Percentiles rank a stretch among this genome's conserved stretches.
Conservation (phyloP, 192 early-diverging fungal species). For the Coemansia sp. region DNA sequence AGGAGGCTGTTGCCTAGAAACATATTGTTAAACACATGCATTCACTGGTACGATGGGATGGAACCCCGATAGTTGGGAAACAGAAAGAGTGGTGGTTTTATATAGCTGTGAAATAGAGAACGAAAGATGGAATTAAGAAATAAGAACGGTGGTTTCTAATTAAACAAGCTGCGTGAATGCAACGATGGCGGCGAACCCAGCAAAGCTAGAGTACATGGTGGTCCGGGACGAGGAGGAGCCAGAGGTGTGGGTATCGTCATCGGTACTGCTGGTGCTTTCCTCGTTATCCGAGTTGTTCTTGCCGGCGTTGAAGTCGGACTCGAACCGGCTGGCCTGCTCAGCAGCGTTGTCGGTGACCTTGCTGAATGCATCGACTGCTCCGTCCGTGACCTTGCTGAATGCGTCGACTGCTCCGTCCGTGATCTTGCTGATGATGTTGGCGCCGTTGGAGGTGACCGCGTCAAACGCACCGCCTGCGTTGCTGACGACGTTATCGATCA, state of each 20-base stretch:
- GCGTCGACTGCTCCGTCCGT: constrained; percentile 15
- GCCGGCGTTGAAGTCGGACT: constrained; percentile 46
- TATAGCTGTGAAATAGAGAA: background rate
- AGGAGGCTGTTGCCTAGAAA: too few species aligned
- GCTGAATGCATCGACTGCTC: constrained; percentile 7
- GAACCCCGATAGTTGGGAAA: too few species aligned
- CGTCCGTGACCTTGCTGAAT: constrained; percentile 12
- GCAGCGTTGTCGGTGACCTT: constrained; percentile 8
- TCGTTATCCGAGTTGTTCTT: constrained; percentile 14
- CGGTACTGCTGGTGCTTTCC: background rate
- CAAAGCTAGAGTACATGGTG: constrained; percentile 11
- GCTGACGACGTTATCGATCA: constrained; percentile 9
- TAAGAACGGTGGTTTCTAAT: background rate
- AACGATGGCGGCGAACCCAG: constrained; percentile 19
- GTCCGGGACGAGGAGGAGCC: background rate
- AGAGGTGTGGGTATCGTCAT: constrained; percentile 2
- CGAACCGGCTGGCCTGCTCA: constrained; percentile 20
- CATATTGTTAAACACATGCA: too few species aligned
- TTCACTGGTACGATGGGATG: too few species aligned
- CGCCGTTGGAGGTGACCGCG: constrained; percentile 15
- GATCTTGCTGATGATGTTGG: constrained; percentile 3
- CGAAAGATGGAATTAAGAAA: background rate
- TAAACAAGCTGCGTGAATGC: constrained; percentile 34
- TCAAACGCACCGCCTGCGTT: constrained; percentile 8
- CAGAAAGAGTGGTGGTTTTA: too few species aligned